Evolutionary conservation across 805 yeast genomes (phyloP).

Genomic region (Kuraishia borneana): DNA sequence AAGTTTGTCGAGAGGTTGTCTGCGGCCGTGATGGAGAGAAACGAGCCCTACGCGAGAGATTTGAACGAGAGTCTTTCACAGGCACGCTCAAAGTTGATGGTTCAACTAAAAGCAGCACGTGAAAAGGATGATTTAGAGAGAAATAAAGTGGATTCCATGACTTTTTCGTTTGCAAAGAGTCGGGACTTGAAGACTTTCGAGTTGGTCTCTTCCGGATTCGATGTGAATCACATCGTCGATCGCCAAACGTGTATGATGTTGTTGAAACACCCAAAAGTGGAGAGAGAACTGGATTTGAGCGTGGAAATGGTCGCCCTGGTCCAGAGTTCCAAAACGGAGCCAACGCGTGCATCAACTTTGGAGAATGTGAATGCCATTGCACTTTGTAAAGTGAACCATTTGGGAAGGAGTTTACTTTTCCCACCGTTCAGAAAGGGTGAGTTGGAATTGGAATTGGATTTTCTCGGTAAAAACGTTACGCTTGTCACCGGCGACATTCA

Average conservation of each 20-base stretch:
- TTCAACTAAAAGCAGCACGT: slow-evolving; percentile 10
- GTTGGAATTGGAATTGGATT: slow-evolving; percentile 8
- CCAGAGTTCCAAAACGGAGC: slow-evolving; percentile 14
- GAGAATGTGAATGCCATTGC: slow-evolving; percentile 10
- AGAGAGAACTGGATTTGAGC: background rate
- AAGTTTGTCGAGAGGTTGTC: slow-evolving; percentile 11
- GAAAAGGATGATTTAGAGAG: slow-evolving; percentile 13
- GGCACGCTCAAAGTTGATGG: slow-evolving; percentile 11
- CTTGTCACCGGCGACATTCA: background rate
- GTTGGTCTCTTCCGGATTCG: slow-evolving; percentile 6
- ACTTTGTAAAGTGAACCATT: slow-evolving; percentile 17
- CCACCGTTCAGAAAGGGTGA: slow-evolving; percentile 20
- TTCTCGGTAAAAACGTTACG: background rate
- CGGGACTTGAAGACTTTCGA: slow-evolving; percentile 4
- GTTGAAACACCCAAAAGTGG: slow-evolving; percentile 4
- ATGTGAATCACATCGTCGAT: slow-evolving; percentile 3
- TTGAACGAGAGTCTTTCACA: background rate
- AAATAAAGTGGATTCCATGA: slow-evolving; percentile 5
- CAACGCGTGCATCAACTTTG: slow-evolving; percentile 4
- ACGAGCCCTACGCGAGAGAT: slow-evolving; percentile 9
- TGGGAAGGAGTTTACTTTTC: slow-evolving; percentile 19
- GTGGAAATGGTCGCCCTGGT: slow-evolving; percentile 3
- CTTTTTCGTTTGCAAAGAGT: slow-evolving; percentile 7
- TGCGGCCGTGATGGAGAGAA: slow-evolving; percentile 10
- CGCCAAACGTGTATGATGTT: slow-evolving; percentile 4